phyloP scores from a whole-genome alignment of 2,329 filamentous ascomycete species.

The Pseudocercospora pini-densiflorae region DNA sequence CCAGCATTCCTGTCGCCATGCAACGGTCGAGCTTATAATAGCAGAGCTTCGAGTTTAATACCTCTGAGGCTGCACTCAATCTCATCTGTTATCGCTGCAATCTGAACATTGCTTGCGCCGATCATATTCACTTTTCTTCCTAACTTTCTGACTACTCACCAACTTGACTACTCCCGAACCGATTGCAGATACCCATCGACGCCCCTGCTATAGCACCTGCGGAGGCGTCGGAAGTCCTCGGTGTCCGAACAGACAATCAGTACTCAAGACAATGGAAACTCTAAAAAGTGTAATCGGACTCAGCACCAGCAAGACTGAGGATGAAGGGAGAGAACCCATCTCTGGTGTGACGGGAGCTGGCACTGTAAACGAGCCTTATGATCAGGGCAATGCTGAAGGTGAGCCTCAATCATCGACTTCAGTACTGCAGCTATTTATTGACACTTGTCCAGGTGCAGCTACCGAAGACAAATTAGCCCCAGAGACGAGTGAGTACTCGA shows the following conservation, averaged over 20 bases:
- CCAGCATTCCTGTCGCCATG: conserved; percentile 3
- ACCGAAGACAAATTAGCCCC: neutral
- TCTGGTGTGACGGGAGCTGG: conserved; percentile 18
- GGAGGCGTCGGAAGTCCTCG: neutral
- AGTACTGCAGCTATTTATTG: neutral
- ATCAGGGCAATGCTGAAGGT: conserved; percentile 18
- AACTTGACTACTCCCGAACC: neutral
- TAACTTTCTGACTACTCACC: neutral
- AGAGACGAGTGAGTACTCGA: neutral
- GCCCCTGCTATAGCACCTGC: neutral
- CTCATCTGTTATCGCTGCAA: neutral
- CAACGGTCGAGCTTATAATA: conserved; percentile 9
- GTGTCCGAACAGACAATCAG: neutral
- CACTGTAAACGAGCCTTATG: conserved; percentile 18
- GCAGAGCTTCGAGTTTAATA: conserved; percentile 6
- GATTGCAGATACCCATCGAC: neutral
- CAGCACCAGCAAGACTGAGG: conserved; percentile 11
- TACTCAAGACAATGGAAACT: conserved; percentile 17
- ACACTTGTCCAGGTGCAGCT: neutral
- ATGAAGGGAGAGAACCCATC: conserved; percentile 9
- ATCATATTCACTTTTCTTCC: neutral
- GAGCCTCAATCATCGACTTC: neutral
- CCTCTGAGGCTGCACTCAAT: conserved; percentile 4
- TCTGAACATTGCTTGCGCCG: neutral
- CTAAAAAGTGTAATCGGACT: conserved; percentile 16